Evolutionary conservation across 208 protist genomes (phyloP), one percentile per base, ranked within the genome.

Genomic region (Crithidia acanthocephali): DNA sequence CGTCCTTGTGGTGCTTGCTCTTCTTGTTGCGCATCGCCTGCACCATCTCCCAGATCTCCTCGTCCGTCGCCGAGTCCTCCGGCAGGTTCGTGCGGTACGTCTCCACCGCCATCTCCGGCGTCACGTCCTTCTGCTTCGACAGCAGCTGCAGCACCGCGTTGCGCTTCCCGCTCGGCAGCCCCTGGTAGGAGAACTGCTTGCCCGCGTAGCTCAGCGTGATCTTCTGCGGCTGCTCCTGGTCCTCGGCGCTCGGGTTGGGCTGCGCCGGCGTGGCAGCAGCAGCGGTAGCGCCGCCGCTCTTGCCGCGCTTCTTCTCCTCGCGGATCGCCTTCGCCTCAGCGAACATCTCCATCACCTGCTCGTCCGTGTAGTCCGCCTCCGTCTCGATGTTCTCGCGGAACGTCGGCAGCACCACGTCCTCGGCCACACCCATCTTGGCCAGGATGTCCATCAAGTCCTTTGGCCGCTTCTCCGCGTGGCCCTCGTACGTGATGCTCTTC

Each of bases 391-490:
- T 95, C 32, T 91, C 83, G 33, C 85, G 84, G 59, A 90, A 92
- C 9, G 84, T 81, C 25, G 61, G 42, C 18, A 95, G 60, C 27
- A 84, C 87, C 2, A 48, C 76, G 23, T 76, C 66, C 22, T 88
- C 62, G 27, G 55, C 59, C 40, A 91, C 81, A 15, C 79, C 78
- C 76, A 95, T 68, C 70, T 92, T 95, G 22, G 80, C 81, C 33
- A 95, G 68, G 72, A 95, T 92, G 53, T 91, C 85, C 71, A 95
- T 84, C 22, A 95, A 60, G 67, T 95, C 90, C 66, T 85, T 89
- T n/a, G 68, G 50, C 37, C 87, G 82, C 58, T 63, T 86, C 45
- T 86, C 80, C 2, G 79, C 74, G 50, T 90, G 47, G 42, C 90
- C 90, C 55, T 95, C 85, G 76, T 95, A 95, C 32, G 80, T 73